A percentile compares a stretch with the other conserved stretches of the same genome.
Evolutionary conservation across 148 eudicot genomes (phyloP).

Genomic region (Dysphania ambrosioides): DNA sequence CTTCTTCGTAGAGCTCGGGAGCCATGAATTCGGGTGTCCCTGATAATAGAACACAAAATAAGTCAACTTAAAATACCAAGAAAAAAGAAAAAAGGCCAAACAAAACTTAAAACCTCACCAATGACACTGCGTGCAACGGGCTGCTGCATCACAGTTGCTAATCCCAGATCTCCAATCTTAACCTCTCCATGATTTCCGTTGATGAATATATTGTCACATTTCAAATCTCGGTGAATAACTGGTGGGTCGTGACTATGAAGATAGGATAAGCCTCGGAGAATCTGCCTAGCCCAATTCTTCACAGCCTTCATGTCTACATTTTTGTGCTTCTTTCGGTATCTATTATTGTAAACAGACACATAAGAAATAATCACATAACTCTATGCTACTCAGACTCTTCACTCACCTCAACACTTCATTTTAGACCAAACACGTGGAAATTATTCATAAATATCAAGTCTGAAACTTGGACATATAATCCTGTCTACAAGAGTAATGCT

Average conservation of each 20-base stretch:
- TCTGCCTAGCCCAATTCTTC: conserved; percentile 93
- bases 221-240: conserved; percentile 75
- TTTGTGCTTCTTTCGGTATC: conserved; percentile 76
- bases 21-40: conserved; percentile 98
- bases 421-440: too few species aligned
- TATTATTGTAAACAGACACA: conserved; percentile 17
- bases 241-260: conserved; percentile 85
- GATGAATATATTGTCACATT: conserved; percentile 88
- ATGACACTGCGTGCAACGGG: conserved; percentile 76
- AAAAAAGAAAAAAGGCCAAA: too few species aligned
- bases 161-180: conserved; percentile 87
- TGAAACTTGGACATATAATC: too few species aligned
- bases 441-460: background rate
- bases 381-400: background rate
- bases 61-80: too few species aligned
- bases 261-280: conserved; percentile 72
- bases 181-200: conserved; percentile 89
- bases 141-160: conserved; percentile 77
- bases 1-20: conserved; percentile 88
- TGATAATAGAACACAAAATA: conserved; percentile 18
- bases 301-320: conserved; percentile 87
- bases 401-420: background rate
- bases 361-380: background rate
- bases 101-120: conserved; percentile 40
- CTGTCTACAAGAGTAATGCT: background rate